Percentiles rank a stretch among this genome's conserved stretches.
phyloP scores from a whole-genome alignment of 106 monocot species.

The Dioscorea alata region DNA sequence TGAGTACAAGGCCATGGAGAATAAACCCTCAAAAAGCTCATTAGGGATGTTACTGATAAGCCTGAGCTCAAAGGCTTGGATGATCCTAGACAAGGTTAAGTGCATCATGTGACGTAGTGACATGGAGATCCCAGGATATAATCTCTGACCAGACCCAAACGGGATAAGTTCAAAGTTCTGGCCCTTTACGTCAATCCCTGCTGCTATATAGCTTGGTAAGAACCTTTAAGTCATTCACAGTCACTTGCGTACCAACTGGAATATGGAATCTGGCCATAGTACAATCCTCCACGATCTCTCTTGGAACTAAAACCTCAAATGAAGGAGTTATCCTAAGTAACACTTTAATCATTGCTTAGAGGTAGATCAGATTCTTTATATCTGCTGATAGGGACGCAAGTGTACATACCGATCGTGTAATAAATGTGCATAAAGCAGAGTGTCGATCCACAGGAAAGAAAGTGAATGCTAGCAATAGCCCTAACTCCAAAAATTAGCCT shows the following conservation, averaged over 20 bases:
- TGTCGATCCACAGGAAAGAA: too few species aligned
- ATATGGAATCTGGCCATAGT: constrained; percentile 21
- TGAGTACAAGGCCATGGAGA: too few species aligned
- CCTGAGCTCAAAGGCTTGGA: not conserved
- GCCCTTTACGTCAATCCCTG: constrained; percentile 22
- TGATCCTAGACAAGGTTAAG: constrained; percentile 21
- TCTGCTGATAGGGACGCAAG: too few species aligned
- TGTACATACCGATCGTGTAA: too few species aligned
- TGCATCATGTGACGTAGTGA: constrained; percentile 26
- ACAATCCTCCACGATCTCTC: constrained; percentile 24
- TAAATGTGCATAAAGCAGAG: too few species aligned
- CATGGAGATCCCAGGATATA: constrained; percentile 31
- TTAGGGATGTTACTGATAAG: not conserved
- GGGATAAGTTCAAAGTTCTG: constrained; percentile 36
- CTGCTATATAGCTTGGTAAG: not conserved
- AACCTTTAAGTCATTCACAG: constrained; percentile 39
- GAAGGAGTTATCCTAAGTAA: constrained; percentile 22
- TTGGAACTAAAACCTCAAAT: constrained; percentile 16
- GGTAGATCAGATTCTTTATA: constrained; percentile 26
- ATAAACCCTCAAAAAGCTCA: too few species aligned
- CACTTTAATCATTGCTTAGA: constrained; percentile 30
- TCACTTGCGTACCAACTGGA: constrained; percentile 15
- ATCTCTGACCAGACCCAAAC: constrained; percentile 30
- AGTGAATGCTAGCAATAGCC: too few species aligned
- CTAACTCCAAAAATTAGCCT: too few species aligned